Evolutionary conservation across 2,329 filamentous ascomycete genomes (phyloP), one percentile per base, ranked within the genome.

Genomic region (Colletotrichum filicis): DNA sequence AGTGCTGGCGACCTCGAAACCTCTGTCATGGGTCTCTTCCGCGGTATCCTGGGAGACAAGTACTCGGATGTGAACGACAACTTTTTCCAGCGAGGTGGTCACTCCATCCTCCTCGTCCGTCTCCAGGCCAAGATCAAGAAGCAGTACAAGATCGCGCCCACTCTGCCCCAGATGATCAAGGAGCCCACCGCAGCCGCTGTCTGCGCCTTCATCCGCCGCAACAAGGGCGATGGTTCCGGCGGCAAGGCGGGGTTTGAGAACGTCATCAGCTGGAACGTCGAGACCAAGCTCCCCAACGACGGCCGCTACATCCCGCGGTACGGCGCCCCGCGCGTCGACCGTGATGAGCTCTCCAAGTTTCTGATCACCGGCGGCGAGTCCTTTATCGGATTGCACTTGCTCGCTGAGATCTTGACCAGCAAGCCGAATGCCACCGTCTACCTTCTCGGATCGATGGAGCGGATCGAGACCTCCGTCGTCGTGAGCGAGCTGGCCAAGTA

Each of bases 31-130:
- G 42, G 42, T n/a, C 42, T 49, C 19, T 49, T 49, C 42, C 42
- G 42, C 42, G 42, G 42, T 49, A 49, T 49, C 4, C 42, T 49
- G 42, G 42, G 42, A 22, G 42, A 49, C 8, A 49, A 49, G 19
- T 49, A 49, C 19, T 49, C 42, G 3, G 42, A 49, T 19, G 42
- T 49, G 8, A 49, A 49, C 42, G 42, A 49, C 19, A 49, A 49
- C 42, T 49, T 49, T 4, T 49, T 49, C 42, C 42, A 49, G 19
- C 7, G 81, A 3, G 76, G 74, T 0, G 81, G 79, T 2, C 85
- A 87, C 76, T 60, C 57, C 3, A 75, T 78, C 49, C 75, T 79
- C 11, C 75, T 78, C 22, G 74, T 78, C 26, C 64, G 78, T 11
- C 77, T 79, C 19, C 76, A 78, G 55, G 76, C 77, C 26, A 75